phyloP scores from a whole-genome alignment of 2,329 filamentous ascomycete species.

The Graphium sp. region DNA sequence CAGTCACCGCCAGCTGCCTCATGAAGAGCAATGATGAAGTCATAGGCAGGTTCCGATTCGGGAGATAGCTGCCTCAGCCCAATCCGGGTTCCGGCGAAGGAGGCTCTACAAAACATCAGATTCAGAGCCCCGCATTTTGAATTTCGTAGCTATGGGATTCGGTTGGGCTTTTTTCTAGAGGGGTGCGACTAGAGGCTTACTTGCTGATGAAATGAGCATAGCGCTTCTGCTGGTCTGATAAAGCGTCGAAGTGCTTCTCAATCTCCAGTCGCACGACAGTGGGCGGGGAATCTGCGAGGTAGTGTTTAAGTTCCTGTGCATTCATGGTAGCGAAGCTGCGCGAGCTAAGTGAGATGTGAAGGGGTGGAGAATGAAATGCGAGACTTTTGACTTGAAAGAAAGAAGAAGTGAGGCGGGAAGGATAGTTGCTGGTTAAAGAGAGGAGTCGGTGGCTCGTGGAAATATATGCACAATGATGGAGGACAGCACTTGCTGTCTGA shows the following conservation, averaged over 20 bases:
- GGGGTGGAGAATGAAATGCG: neutral
- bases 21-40: constrained; percentile 62
- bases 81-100: constrained; percentile 61
- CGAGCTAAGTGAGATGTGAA: constrained; percentile 1
- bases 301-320: constrained; percentile 49
- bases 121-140: too few relatives aligned
- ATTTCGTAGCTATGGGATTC: constrained; percentile 1
- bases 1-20: constrained; percentile 52
- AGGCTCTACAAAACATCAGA: constrained; percentile 33
- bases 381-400: neutral
- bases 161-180: neutral
- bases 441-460: too few relatives aligned
- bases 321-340: constrained; percentile 28
- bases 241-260: constrained; percentile 75
- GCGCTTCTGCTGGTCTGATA: constrained; percentile 62
- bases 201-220: constrained; percentile 84
- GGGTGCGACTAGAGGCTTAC: constrained; percentile 22
- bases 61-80: constrained; percentile 69
- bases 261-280: constrained; percentile 78
- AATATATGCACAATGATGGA: too few relatives aligned
- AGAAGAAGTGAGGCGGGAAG: constrained; percentile 11
- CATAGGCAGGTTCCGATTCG: constrained; percentile 66
- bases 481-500: too few relatives aligned
- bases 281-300: constrained; percentile 81
- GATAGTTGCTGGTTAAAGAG: too few relatives aligned